Evolutionary conservation across 1,139 yeast genomes (phyloP), one percentile per base, ranked within the genome.

Genomic region (Taphrina flavorubra): DNA sequence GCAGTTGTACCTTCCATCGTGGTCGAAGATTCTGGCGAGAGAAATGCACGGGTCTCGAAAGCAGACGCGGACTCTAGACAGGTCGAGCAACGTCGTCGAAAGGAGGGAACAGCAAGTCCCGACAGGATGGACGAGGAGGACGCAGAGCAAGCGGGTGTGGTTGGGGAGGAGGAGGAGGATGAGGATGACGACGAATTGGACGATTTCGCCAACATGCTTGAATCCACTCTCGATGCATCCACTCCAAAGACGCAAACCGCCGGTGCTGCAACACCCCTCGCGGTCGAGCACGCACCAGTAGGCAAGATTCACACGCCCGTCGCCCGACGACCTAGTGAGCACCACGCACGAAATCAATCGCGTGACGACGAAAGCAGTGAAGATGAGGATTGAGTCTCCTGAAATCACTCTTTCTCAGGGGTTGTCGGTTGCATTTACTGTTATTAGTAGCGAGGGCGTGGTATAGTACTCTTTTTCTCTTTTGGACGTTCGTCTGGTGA

Each of bases 131-230:
- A 6, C 18, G 13, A 4, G 36, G 16, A 25, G 55, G 55, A 25
- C 36, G 37, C 37, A 37, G 44, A 7, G 37, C 61, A 6, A 25
- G 51, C 10, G 20, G 51, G n/a, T 37, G 39, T 31, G 37, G 51
- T 6, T 49, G 37, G n/a, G 51, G 44, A n/a, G 36, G 37, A 44
- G 11, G 18, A 44, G 47, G 47, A 13, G 18, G 66, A 51, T 13
- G 66, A 62, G n/a, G 67, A 63, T 20, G 67, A 63, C 1, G 67
- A 63, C 14, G 67, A 63, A 40, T 57, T 63, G 18, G 67, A 63
- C 37, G 67, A 63, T 20, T 44, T 63, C 20, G 67, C 67, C 18
- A 53, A 63, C 16, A 11, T 63, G 61, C 61, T 63, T 31, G 67
- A 63, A 37, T 63, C 67, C 16, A 63, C 67, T 7, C 61, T 63